These are phyloP conservation scores for Fusarium sp. DNA, from an alignment of 2,329 filamentous ascomycete genomes.

Conservation along the genomic window DNA sequence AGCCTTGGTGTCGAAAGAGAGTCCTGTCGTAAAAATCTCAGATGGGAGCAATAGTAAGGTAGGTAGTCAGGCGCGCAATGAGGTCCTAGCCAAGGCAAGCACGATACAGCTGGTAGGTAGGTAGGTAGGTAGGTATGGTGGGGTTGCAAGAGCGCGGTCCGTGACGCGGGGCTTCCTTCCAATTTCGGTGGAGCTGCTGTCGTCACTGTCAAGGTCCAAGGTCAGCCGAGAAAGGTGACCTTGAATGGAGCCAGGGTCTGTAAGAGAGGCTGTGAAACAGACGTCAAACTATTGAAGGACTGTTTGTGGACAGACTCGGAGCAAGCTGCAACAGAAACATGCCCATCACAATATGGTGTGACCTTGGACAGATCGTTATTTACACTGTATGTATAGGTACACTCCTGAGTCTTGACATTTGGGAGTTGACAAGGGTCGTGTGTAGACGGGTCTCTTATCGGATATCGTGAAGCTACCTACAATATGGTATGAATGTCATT, in stretches of 20 bases:
- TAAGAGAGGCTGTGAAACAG: conserved; percentile 22
- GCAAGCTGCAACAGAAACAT: not conserved
- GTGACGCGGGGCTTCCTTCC: conserved; percentile 34
- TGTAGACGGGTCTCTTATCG: not conserved
- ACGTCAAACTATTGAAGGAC: conserved; percentile 14
- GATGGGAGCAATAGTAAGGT: not conserved
- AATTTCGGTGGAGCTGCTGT: conserved; percentile 30
- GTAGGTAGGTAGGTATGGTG: conserved; percentile 11
- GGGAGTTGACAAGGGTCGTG: not conserved
- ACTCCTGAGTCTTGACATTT: not conserved
- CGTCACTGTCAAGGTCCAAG: conserved; percentile 31
- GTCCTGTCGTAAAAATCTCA: not conserved
- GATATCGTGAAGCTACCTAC: not conserved
- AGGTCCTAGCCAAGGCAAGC: conserved; percentile 9
- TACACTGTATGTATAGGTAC: not conserved
- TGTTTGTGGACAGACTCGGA: not conserved
- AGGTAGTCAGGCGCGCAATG: conserved; percentile 30
- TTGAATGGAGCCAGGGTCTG: conserved; percentile 19
- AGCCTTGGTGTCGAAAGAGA: not conserved
- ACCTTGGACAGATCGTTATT: not conserved
- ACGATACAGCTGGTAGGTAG: not conserved
- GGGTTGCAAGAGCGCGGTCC: conserved; percentile 26
- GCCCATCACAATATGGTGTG: not conserved
- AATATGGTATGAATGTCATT: not conserved
- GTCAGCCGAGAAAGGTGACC: conserved; percentile 21